Base-by-base conservation (phyloP, 352 stramenopile species). In the Poterioochromonas sp. region DNA sequence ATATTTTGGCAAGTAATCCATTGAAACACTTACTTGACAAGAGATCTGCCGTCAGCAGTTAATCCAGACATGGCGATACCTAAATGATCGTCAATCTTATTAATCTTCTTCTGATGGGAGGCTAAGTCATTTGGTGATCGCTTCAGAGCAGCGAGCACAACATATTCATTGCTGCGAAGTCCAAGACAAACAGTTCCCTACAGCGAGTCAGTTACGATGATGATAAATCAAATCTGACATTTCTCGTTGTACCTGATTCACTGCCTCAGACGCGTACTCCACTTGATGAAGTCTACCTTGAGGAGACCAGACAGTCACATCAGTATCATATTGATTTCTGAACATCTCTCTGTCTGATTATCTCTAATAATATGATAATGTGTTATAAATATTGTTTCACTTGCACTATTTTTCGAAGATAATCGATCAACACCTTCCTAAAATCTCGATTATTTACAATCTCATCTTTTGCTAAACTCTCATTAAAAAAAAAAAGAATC, bases 321-420 rank as follows among this genome's bases (percentile, higher is more conserved):
- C 96, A 78, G 95, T 99, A 88, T 99, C 96, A 86, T 99, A 99
- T 85, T 98, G 92, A 86, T 98, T 99, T 80, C 94, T 90, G 86
- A 98, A 98, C 95, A 99, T 99, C 11, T 11, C 53, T 51, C n/a
- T n/a, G n/a, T n/a, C n/a, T n/a, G n/a, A n/a, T n/a, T n/a, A n/a
- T n/a, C n/a, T n/a, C n/a, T n/a, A n/a, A n/a, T n/a, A n/a, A n/a
- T n/a, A n/a, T n/a, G n/a, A n/a, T n/a, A n/a, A n/a, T n/a, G n/a
- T n/a, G n/a, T n/a, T n/a, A n/a, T n/a, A n/a, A n/a, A n/a, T n/a
- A n/a, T n/a, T n/a, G n/a, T n/a, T n/a, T n/a, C n/a, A n/a, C n/a
- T n/a, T n/a, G n/a, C n/a, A n/a, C n/a, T n/a, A n/a, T n/a, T n/a
- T n/a, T n/a, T n/a, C n/a, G n/a, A n/a, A n/a, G n/a, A n/a, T n/a